phyloP scores from a whole-genome alignment of 805 yeast species.

The Kodamaea nitidulidarum region DNA sequence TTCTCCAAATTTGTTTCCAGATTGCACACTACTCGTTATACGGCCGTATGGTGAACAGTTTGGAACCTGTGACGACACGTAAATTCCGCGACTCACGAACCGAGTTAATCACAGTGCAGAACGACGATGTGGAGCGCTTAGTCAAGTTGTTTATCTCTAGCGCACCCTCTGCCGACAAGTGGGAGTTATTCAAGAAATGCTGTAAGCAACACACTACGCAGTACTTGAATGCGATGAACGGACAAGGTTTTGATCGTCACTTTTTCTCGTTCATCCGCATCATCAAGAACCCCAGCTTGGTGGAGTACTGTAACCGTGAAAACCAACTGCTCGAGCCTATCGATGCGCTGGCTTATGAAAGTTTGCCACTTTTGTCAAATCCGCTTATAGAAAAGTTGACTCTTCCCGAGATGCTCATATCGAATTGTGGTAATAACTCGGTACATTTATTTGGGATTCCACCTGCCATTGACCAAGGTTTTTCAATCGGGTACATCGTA shows the following conservation, averaged over 20 bases:
- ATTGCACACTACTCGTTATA: conserved; percentile 53
- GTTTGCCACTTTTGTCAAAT: conserved; percentile 33
- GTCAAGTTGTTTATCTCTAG: conserved; percentile 66
- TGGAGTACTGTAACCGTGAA: conserved; percentile 36
- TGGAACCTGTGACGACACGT: conserved; percentile 65
- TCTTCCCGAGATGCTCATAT: conserved; percentile 37
- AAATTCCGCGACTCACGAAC: conserved; percentile 66
- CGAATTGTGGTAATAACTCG: conserved; percentile 92
- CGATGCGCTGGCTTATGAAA: conserved; percentile 17
- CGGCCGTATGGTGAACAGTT: conserved; percentile 45
- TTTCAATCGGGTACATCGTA: conserved; percentile 88
- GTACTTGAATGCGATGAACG: conserved; percentile 51
- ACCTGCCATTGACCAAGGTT: conserved; percentile 85
- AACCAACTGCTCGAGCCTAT: conserved; percentile 39
- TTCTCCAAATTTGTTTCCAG: conserved; percentile 50
- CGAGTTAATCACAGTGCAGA: conserved; percentile 64
- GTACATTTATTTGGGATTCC: conserved; percentile 86
- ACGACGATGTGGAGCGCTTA: conserved; percentile 43
- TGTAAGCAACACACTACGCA: conserved; percentile 49
- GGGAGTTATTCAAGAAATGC: conserved; percentile 48
- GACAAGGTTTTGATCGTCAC: conserved; percentile 72
- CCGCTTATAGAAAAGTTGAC: conserved; percentile 31
- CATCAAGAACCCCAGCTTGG: conserved; percentile 40
- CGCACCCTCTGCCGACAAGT: conserved; percentile 41
- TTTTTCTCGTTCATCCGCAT: conserved; percentile 59